Evolutionary conservation across 768 basidiomycete genomes (phyloP).

Genomic region (Leccinum pellstonianum): DNA sequence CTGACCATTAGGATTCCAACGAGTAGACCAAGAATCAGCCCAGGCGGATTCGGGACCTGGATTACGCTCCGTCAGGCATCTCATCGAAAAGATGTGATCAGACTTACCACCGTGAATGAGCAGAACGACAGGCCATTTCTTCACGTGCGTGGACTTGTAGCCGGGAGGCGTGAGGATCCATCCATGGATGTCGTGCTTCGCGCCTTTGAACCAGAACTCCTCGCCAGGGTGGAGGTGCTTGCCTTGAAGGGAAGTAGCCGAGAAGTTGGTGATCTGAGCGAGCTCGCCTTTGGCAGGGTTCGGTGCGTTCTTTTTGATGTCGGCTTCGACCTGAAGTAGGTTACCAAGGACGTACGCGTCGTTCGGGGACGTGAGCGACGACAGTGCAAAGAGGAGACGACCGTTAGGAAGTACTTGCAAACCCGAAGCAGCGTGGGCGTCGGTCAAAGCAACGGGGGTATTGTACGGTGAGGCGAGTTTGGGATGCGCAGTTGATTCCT

Average conservation of each 20-base stretch:
- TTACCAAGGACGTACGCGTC: conserved; percentile 66
- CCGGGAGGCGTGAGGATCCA: conserved; percentile 82
- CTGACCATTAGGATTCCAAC: conserved; percentile 88
- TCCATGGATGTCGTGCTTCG: conserved; percentile 75
- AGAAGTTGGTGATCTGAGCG: conserved; percentile 64
- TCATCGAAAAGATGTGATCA: background rate
- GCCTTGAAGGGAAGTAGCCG: conserved; percentile 49
- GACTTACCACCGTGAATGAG: conserved; percentile 74
- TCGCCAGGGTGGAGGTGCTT: conserved; percentile 66
- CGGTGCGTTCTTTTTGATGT: conserved; percentile 34
- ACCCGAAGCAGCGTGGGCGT: conserved; percentile 54
- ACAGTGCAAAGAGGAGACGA: conserved; percentile 68
- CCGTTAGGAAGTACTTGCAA: conserved; percentile 59
- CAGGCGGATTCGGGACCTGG: conserved; percentile 79
- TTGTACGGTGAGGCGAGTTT: conserved; percentile 39
- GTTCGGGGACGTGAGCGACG: conserved; percentile 76
- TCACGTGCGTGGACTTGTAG: conserved; percentile 60
- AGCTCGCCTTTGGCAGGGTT: conserved; percentile 34
- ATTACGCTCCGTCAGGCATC: conserved; percentile 2
- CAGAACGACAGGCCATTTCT: conserved; percentile 78
- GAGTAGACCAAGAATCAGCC: conserved; percentile 87
- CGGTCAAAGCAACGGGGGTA: conserved; percentile 59
- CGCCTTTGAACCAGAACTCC: conserved; percentile 90
- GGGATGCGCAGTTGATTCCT: conserved; percentile 52
- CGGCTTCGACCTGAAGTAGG: conserved; percentile 44